These are phyloP conservation scores for Polytolypa hystricis DNA, from an alignment of 2,329 filamentous ascomycete species.

Conservation along the genomic window DNA sequence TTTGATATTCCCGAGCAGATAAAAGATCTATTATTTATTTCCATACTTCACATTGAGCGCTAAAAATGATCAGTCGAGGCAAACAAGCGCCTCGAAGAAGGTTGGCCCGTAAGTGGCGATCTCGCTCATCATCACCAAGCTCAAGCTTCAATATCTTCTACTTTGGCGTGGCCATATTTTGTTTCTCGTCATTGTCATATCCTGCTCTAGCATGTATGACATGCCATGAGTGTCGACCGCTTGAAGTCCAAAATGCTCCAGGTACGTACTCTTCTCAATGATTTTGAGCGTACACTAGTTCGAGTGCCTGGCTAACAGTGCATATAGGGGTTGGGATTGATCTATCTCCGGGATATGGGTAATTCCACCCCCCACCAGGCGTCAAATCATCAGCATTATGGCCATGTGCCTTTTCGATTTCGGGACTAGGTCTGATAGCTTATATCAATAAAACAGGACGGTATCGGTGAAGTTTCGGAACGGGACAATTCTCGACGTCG, in stretches of 20 bases:
- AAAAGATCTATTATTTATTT: too few relatives aligned
- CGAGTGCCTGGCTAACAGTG: not conserved
- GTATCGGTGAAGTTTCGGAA: not conserved
- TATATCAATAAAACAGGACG: too few relatives aligned
- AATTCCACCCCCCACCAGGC: not conserved
- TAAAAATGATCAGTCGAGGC: too few relatives aligned
- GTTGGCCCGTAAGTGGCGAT: too few relatives aligned
- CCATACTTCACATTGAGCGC: too few relatives aligned
- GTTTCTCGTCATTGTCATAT: constrained; percentile 28
- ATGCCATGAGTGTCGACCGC: not conserved
- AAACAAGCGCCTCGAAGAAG: too few relatives aligned
- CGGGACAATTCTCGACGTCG: not conserved
- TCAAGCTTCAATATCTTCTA: too few relatives aligned
- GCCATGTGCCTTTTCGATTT: not conserved
- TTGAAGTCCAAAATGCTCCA: not conserved
- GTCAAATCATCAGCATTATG: not conserved
- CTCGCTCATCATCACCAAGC: too few relatives aligned
- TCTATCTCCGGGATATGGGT: not conserved
- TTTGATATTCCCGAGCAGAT: too few relatives aligned
- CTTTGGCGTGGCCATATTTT: too few relatives aligned
- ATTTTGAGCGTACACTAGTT: not conserved
- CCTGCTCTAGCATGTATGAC: too few relatives aligned
- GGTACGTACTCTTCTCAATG: not conserved
- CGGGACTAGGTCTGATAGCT: too few relatives aligned
- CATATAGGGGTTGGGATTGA: not conserved